phyloP scores from a whole-genome alignment of 1,284 basidiomycete genomes.

The Naganishia cerealis region DNA sequence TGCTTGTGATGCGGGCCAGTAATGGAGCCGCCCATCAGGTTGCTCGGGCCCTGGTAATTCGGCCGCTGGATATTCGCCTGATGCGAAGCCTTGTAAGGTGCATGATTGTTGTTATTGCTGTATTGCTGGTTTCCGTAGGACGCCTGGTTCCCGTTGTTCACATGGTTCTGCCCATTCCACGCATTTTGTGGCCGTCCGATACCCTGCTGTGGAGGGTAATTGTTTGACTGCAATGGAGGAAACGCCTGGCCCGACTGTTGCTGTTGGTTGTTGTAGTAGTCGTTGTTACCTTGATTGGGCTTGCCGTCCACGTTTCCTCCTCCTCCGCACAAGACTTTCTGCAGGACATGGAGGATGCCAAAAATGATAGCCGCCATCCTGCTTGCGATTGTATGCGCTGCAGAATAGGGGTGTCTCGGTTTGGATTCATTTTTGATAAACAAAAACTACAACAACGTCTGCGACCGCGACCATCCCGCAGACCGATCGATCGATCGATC shows the following conservation, averaged over 20 bases:
- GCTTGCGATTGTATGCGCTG: neutral
- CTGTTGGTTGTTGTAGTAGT: conserved; percentile 35
- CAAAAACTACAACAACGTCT: neutral
- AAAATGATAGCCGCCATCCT: conserved; percentile 30
- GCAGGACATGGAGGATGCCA: conserved; percentile 31
- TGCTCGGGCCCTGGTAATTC: conserved; percentile 24
- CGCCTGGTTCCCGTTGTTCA: conserved; percentile 15
- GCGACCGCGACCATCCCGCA: neutral
- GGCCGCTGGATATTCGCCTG: conserved; percentile 22
- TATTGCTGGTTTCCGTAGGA: conserved; percentile 22
- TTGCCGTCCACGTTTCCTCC: conserved; percentile 15
- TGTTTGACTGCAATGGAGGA: conserved; percentile 37
- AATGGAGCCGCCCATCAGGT: conserved; percentile 40
- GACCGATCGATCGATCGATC: neutral
- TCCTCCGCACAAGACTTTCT: conserved; percentile 33
- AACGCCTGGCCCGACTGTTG: conserved; percentile 41
- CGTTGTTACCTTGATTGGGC: conserved; percentile 37
- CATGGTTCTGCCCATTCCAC: conserved; percentile 18
- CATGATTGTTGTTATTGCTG: neutral
- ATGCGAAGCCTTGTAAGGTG: conserved; percentile 18
- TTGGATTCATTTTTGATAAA: neutral
- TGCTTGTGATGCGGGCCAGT: conserved; percentile 55
- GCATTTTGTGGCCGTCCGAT: conserved; percentile 31
- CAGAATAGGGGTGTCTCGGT: neutral
- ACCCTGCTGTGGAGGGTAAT: conserved; percentile 39